Base-by-base conservation (phyloP, 805 yeast species). In the Geotrichum ghanense region DNA sequence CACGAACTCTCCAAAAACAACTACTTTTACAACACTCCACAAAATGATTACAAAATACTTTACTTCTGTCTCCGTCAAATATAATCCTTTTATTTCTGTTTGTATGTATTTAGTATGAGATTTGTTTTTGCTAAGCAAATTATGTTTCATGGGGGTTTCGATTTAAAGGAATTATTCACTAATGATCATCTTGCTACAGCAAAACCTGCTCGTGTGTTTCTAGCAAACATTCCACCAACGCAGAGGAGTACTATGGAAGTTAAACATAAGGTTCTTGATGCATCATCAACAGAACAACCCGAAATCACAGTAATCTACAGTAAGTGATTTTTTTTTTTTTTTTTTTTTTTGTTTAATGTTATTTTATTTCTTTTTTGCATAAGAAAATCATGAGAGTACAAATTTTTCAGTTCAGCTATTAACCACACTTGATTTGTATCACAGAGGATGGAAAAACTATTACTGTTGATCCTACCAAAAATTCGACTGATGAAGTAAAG, bases 21-120 rank as follows among this genome's bases (percentile, higher is more conserved):
- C 37, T n/a, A 16, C 37, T 16, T 4, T 5, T n/a, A 31, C 12
- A 31, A 5, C 14, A 12, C 44, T 10, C 7, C 5, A 35, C 41
- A 46, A 20, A 24, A 89, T 89, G 97, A 83, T 89, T 58, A 90
- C 97, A 35, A 87, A 86, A 65, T 89, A 83, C 67, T 86, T 90
- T 68, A 72, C 88, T 27, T 78, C 78, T 53, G 86, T 87, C 6
- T 70, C 71, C 41, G 84, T 90, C 40, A 78, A 72, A 58, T 86
- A 89, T 72, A 78, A 84, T 62, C 95, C 96, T 1, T 73, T 83
- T 52, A 76, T 79, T 1, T 64, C 71, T 23, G 83, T 83, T 53
- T 75, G 79, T 75, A 63, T 48, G 77, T 65, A 19, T 7, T 14
- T 35, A 7, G 14, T 9, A 6, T 6, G 19, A 17, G 7, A 39